phyloP scores from a whole-genome alignment of 345 rosid genomes.

The Iberis pinnata region DNA sequence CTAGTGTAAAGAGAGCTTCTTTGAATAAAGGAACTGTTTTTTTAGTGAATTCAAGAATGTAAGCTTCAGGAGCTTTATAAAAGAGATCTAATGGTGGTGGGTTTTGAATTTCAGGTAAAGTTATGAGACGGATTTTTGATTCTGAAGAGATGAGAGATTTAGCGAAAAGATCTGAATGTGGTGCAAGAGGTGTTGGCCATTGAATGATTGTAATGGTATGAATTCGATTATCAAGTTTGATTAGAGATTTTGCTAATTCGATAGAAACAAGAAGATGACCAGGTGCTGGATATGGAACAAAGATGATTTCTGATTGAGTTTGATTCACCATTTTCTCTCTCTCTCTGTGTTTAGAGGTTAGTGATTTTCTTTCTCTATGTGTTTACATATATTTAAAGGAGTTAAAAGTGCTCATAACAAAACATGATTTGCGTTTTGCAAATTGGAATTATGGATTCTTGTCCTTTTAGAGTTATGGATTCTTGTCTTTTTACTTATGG shows the following conservation, averaged over 20 bases:
- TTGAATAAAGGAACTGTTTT: constrained; percentile 24
- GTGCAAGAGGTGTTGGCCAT: constrained; percentile 20
- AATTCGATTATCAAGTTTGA: constrained; percentile 32
- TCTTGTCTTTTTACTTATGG: too few species aligned
- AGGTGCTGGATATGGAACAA: constrained; percentile 21
- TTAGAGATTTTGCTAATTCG: constrained; percentile 42
- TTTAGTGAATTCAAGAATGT: constrained; percentile 19
- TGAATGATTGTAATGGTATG: constrained; percentile 28
- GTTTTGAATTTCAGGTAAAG: constrained; percentile 21
- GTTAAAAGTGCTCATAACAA: too few species aligned
- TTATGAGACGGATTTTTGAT: constrained; percentile 17
- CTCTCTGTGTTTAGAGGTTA: neutral
- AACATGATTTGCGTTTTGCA: too few species aligned
- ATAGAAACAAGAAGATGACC: constrained; percentile 45
- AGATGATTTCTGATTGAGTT: constrained; percentile 21
- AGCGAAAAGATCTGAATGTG: constrained; percentile 20
- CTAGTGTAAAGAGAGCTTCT: constrained; percentile 17
- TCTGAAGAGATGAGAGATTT: constrained; percentile 20
- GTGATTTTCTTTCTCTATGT: neutral
- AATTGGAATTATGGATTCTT: too few species aligned
- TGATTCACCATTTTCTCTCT: constrained; percentile 1
- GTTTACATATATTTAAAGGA: too few species aligned
- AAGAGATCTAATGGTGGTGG: constrained; percentile 27
- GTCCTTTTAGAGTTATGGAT: too few species aligned
- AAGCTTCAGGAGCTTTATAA: constrained; percentile 24